Evolutionary conservation across 176 grass and related monocot species (phyloP).

Genomic region (Lolium multiflorum): DNA sequence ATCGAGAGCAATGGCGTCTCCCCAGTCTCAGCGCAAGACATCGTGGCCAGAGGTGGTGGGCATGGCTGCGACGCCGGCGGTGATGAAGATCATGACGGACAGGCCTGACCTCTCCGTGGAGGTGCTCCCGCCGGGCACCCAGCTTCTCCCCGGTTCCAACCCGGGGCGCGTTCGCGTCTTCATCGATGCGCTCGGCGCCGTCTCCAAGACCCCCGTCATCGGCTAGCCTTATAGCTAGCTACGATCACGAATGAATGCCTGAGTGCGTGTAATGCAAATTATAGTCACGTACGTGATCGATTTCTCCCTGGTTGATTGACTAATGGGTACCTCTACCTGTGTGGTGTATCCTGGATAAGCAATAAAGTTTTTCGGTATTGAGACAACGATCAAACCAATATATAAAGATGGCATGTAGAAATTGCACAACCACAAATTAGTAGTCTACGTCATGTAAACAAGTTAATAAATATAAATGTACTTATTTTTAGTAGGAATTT

Average conservation of each 20-base stretch:
- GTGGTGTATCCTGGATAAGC: not conserved
- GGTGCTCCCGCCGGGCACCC: constrained; percentile 19
- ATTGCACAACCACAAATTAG: too few species aligned
- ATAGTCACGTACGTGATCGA: not conserved
- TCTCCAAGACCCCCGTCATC: not conserved
- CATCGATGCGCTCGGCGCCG: not conserved
- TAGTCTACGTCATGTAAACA: too few species aligned
- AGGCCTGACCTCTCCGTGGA: constrained; percentile 23
- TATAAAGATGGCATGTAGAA: too few species aligned
- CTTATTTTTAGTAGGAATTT: too few species aligned
- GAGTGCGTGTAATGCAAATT: not conserved
- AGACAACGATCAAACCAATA: too few species aligned
- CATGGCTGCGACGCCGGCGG: constrained; percentile 18
- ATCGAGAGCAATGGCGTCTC: not conserved
- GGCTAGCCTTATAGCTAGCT: constrained; percentile 1
- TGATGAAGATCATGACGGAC: constrained; percentile 25
- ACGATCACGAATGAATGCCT: not conserved
- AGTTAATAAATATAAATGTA: too few species aligned
- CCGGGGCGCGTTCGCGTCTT: constrained; percentile 15
- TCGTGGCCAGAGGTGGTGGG: constrained; percentile 42
- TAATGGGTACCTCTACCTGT: not conserved
- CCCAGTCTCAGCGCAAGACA: not conserved
- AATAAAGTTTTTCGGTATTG: not conserved
- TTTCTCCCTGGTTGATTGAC: not conserved
- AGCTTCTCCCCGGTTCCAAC: not conserved